Conservation (phyloP, 2,329 filamentous ascomycete species). For the Calonectria pseudoreteaudii region DNA sequence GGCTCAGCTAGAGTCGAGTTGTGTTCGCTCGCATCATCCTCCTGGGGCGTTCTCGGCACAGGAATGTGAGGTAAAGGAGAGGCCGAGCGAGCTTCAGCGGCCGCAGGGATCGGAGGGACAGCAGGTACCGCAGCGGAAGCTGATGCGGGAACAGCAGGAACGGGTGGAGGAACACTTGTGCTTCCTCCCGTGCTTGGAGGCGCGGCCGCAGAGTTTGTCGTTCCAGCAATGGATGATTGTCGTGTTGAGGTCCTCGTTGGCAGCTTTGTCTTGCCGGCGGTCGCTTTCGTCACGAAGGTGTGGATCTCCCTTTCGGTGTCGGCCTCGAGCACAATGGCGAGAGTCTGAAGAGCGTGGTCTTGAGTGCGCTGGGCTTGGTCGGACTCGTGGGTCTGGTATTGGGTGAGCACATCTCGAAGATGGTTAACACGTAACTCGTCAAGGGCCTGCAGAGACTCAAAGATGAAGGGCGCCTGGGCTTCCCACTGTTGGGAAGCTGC, state of each 20-base stretch:
- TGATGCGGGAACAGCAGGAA: neutral
- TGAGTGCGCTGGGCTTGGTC: constrained; percentile 85
- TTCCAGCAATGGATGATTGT: constrained; percentile 53
- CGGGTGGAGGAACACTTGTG: constrained; percentile 28
- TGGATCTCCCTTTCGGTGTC: constrained; percentile 89
- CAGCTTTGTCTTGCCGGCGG: constrained; percentile 52
- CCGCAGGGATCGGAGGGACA: neutral
- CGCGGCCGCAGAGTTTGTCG: constrained; percentile 38
- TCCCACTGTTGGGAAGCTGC: constrained; percentile 89
- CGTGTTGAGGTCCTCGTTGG: constrained; percentile 56
- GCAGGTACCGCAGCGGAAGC: neutral
- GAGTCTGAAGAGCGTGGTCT: constrained; percentile 79
- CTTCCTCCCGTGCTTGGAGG: constrained; percentile 44
- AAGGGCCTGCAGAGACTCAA: constrained; percentile 89
- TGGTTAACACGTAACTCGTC: constrained; percentile 93
- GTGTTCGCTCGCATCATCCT: constrained; percentile 58
- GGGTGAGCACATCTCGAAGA: constrained; percentile 89
- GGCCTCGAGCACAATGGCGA: constrained; percentile 87
- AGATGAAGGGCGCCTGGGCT: constrained; percentile 92
- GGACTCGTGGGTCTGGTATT: constrained; percentile 91
- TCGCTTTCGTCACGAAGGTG: constrained; percentile 67
- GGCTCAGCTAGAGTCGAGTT: constrained; percentile 46
- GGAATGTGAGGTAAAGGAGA: constrained; percentile 20
- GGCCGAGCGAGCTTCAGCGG: neutral
- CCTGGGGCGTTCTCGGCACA: constrained; percentile 30